Evolutionary conservation across 345 rosid species (phyloP).

Genomic region (Citrus sp.): DNA sequence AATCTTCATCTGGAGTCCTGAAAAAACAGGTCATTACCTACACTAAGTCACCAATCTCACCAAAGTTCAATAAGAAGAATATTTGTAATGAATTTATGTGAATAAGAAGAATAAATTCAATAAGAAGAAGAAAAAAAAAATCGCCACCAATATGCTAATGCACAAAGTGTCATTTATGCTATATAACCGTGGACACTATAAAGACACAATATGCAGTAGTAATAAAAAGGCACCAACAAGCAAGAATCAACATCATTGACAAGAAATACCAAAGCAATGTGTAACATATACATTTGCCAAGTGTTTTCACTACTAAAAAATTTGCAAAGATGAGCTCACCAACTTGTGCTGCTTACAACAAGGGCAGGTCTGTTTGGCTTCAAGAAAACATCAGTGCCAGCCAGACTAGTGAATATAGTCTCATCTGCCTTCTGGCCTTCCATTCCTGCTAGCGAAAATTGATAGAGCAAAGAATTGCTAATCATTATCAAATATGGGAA

Average conservation of each 20-base stretch:
- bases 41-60: slow-evolving; percentile 1
- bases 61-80: background rate
- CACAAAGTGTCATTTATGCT: background rate
- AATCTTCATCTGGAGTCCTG: slow-evolving; percentile 99
- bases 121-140: too few species aligned
- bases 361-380: slow-evolving; percentile 86
- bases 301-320: background rate
- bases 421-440: slow-evolving; percentile 36
- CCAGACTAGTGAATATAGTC: slow-evolving; percentile 57
- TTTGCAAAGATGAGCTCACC: slow-evolving; percentile 45
- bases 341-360: slow-evolving; percentile 97
- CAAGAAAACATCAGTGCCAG: slow-evolving; percentile 34
- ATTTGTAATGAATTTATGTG: background rate
- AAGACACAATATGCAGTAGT: slow-evolving; percentile 1
- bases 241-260: background rate
- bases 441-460: slow-evolving; percentile 15
- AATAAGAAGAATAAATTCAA: too few species aligned
- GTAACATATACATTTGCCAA: background rate
- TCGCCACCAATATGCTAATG: background rate
- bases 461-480: slow-evolving; percentile 1
- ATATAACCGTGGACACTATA: background rate
- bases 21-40: slow-evolving; percentile 10
- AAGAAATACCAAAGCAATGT: background rate
- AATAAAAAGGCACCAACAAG: background rate
- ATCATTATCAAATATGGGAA: background rate